These are phyloP conservation scores for Seiridium unicorne DNA, from an alignment of 2,329 filamentous ascomycete species.

Conservation along the genomic window DNA sequence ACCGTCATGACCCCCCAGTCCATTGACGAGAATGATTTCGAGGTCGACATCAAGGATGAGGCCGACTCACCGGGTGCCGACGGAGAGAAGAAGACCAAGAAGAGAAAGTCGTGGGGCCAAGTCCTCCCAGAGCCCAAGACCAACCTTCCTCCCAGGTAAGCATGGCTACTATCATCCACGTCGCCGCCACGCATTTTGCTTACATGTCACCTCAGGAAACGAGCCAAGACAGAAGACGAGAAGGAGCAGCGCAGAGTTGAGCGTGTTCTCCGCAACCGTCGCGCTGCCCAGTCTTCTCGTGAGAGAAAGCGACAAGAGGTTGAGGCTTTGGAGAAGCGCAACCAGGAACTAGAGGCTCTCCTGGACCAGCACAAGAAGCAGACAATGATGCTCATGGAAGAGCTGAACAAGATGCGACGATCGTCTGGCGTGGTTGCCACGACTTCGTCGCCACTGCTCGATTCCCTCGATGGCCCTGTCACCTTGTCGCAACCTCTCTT, in stretches of 20 bases:
- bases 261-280: slow-evolving; percentile 92
- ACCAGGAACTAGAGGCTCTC: slow-evolving; percentile 66
- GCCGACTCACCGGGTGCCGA: slow-evolving; percentile 17
- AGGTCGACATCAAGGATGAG: slow-evolving; percentile 14
- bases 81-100: slow-evolving; percentile 76
- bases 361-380: slow-evolving; percentile 59
- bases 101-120: slow-evolving; percentile 98
- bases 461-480: slow-evolving; percentile 44
- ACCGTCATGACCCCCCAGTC: slow-evolving; percentile 47
- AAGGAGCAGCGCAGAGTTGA: slow-evolving; percentile 98
- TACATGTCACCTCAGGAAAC: slow-evolving; percentile 61
- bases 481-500: slow-evolving; percentile 62
- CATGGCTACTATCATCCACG: slow-evolving; percentile 4
- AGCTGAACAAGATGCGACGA: slow-evolving; percentile 48
- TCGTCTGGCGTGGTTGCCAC: slow-evolving; percentile 39
- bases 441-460: slow-evolving; percentile 40
- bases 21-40: slow-evolving; percentile 28
- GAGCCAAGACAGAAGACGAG: slow-evolving; percentile 97
- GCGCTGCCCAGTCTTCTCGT: slow-evolving; percentile 92
- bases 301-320: slow-evolving; percentile 89
- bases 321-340: slow-evolving; percentile 77
- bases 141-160: slow-evolving; percentile 84
- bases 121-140: slow-evolving; percentile 96
- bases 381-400: slow-evolving; percentile 46
- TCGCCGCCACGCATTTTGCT: neutral